These are phyloP conservation scores for Chrysanthemum lavandulifolium DNA, from an alignment of 129 eudicot genomes.

Conservation along the genomic window DNA sequence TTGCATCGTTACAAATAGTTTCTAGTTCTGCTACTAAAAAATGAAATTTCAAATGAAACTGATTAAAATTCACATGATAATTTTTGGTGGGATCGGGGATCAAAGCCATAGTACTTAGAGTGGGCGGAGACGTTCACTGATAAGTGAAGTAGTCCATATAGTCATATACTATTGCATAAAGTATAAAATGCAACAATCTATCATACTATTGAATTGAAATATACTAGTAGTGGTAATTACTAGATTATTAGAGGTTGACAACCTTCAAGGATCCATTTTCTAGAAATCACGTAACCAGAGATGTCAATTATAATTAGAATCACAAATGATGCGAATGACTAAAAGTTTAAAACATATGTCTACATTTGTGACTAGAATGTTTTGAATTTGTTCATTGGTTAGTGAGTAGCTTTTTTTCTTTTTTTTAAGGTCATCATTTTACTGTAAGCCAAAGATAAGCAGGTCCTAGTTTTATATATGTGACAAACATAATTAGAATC, in stretches of 20 bases:
- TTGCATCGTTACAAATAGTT: too few species aligned
- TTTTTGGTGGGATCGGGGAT: neutral
- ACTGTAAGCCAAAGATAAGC: too few species aligned
- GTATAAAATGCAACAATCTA: slow-evolving; percentile 18
- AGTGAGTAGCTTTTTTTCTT: too few species aligned
- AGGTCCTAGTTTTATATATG: too few species aligned
- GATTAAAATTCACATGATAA: neutral
- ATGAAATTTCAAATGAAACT: neutral
- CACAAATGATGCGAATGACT: too few species aligned
- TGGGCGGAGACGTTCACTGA: slow-evolving; percentile 19
- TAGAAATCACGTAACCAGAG: too few species aligned
- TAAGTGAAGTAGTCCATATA: slow-evolving; percentile 11
- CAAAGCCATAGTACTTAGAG: neutral
- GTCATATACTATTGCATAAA: slow-evolving; percentile 15
- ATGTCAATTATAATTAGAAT: too few species aligned
- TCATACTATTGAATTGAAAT: neutral
- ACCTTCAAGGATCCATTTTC: neutral
- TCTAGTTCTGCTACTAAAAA: neutral
- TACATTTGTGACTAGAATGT: too few species aligned
- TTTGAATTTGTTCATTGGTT: too few species aligned
- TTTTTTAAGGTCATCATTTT: too few species aligned
- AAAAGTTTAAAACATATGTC: too few species aligned
- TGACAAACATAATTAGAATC: too few species aligned
- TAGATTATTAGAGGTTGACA: neutral
- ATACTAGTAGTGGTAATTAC: neutral